Conservation (phyloP, 2,329 filamentous ascomycete genomes). For the Colletotrichum caudatum region DNA sequence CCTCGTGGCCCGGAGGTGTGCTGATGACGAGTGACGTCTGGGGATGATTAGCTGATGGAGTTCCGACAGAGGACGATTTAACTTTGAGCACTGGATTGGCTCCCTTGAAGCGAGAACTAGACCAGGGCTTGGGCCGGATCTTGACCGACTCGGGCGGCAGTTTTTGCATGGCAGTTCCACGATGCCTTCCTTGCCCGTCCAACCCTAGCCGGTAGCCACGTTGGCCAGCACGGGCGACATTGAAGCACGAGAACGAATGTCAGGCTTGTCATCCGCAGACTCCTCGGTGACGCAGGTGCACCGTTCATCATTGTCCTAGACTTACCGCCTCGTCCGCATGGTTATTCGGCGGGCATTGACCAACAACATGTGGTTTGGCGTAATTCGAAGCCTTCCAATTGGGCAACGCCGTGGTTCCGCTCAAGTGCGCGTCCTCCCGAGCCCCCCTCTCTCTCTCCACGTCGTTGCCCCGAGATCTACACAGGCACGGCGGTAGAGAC, state of each 20-base stretch:
- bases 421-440: background rate
- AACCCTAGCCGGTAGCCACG: constrained; percentile 9
- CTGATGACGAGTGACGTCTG: background rate
- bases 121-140: background rate
- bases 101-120: constrained; percentile 1
- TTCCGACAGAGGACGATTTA: constrained; percentile 8
- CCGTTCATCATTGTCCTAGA: constrained; percentile 14
- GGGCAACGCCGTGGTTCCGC: constrained; percentile 12
- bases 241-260: constrained; percentile 1
- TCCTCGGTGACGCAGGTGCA: constrained; percentile 11
- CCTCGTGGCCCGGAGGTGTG: background rate
- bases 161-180: constrained; percentile 28
- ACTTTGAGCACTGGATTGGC: constrained; percentile 29
- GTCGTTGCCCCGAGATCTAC: background rate
- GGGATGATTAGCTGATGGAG: background rate
- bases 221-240: constrained; percentile 5
- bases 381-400: constrained; percentile 19
- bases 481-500: background rate
- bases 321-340: constrained; percentile 12
- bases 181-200: background rate
- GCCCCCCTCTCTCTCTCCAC: background rate
- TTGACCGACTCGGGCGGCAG: constrained; percentile 13
- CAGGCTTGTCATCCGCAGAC: background rate
- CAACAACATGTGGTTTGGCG: constrained; percentile 6
- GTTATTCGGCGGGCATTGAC: background rate